Evolutionary conservation across 2,329 filamentous ascomycete genomes (phyloP).

Genomic region (Xenosphaeropsis pyriputrescens): DNA sequence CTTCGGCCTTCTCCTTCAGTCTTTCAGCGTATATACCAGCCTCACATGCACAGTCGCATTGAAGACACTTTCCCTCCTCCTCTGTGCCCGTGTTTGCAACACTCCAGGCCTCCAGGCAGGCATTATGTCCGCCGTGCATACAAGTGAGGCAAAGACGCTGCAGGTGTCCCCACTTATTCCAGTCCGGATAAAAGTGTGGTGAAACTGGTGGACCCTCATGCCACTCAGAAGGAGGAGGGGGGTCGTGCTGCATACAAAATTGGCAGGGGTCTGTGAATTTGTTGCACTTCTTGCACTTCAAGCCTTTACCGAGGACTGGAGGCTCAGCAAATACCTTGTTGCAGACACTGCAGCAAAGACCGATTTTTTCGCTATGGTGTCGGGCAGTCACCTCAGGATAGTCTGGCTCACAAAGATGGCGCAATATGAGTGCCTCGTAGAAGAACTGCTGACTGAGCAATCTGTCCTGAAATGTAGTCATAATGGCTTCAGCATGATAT

Average conservation of each 20-base stretch:
- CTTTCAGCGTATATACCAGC: conserved; percentile 40
- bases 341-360: conserved; percentile 39
- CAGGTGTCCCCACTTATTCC: conserved; percentile 24
- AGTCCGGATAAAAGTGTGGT: neutral
- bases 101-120: conserved; percentile 46
- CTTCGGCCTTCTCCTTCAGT: conserved; percentile 23
- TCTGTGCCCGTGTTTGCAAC: conserved; percentile 14
- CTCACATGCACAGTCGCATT: conserved; percentile 33
- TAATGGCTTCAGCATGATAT: conserved; percentile 37
- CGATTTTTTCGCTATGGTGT: conserved; percentile 37
- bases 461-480: conserved; percentile 44
- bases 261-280: conserved; percentile 39
- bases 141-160: conserved; percentile 46
- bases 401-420: conserved; percentile 39
- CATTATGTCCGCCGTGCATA: conserved; percentile 45
- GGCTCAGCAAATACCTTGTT: conserved; percentile 29
- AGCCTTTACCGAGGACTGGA: conserved; percentile 22
- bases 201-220: neutral
- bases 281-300: conserved; percentile 46
- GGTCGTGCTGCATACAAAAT: conserved; percentile 33
- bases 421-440: conserved; percentile 42
- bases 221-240: neutral
- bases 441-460: conserved; percentile 45
- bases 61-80: conserved; percentile 39
- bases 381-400: conserved; percentile 36